These are phyloP conservation scores for Zelopaecilomyces penicillatus DNA, from an alignment of 2,329 filamentous ascomycete species.

Conservation along the genomic window DNA sequence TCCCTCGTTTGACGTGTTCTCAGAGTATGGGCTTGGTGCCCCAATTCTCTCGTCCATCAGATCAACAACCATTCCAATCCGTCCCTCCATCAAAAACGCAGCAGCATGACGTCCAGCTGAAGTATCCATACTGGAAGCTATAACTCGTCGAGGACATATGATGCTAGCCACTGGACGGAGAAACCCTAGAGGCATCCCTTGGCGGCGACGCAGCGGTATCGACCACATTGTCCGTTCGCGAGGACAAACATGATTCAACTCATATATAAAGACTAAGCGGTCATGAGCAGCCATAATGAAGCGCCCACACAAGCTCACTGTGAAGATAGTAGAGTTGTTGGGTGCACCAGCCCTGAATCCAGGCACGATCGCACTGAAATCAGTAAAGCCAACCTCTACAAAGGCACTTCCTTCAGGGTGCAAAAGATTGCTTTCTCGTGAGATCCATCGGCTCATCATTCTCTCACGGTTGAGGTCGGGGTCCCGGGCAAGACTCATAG, in stretches of 20 bases:
- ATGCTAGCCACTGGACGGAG: conserved; percentile 43
- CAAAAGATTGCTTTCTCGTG: conserved; percentile 29
- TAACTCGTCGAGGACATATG: conserved; percentile 45
- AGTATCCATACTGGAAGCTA: conserved; percentile 56
- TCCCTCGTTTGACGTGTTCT: conserved; percentile 6
- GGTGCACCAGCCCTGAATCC: conserved; percentile 16
- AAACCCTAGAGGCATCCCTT: conserved; percentile 16
- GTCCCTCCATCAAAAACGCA: conserved; percentile 50
- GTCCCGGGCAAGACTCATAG: conserved; percentile 11
- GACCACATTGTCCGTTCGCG: conserved; percentile 14
- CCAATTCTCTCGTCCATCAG: conserved; percentile 23
- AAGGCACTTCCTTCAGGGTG: conserved; percentile 19
- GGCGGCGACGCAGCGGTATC: conserved; percentile 17
- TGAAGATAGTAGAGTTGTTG: conserved; percentile 30
- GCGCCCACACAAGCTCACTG: conserved; percentile 47
- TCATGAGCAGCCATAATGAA: conserved; percentile 49
- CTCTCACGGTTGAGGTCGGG: conserved; percentile 18
- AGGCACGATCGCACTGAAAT: conserved; percentile 27
- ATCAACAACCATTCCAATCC: conserved; percentile 54
- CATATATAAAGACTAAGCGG: conserved; percentile 49
- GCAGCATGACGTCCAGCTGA: conserved; percentile 46
- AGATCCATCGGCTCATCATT: conserved; percentile 33
- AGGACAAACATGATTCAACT: conserved; percentile 28
- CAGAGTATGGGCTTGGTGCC: conserved; percentile 6
- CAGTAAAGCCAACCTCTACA: conserved; percentile 22